Evolutionary conservation across 208 protist genomes (phyloP).

Genomic region (Sergeia podlipaevii): DNA sequence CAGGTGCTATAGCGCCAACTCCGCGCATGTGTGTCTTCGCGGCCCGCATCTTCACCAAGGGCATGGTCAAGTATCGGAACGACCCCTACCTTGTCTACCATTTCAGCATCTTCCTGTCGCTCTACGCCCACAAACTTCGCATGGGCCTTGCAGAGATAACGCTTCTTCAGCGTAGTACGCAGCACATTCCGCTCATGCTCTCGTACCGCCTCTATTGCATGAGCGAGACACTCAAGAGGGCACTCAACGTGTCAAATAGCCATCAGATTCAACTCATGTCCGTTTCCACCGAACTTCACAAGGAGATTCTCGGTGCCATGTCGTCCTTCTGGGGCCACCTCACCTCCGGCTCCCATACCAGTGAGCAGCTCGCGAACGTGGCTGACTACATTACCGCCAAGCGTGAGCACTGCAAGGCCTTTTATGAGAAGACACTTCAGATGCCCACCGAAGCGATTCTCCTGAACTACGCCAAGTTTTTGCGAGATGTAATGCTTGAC

Average conservation of each 20-base stretch:
- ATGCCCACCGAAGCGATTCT: conserved; percentile 7
- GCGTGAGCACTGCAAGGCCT: conserved; percentile 11
- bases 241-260: conserved; percentile 10
- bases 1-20: conserved; percentile 1
- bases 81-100: conserved; percentile 4
- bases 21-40: conserved; percentile 10
- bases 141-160: conserved; percentile 10
- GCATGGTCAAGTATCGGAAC: conserved; percentile 18
- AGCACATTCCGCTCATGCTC: conserved; percentile 7
- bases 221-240: not conserved
- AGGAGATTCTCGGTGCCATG: conserved; percentile 11
- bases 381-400: conserved; percentile 15
- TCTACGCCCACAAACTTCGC: conserved; percentile 12
- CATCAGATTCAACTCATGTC: conserved; percentile 5
- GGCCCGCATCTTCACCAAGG: conserved; percentile 27
- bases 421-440: conserved; percentile 9
- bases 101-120: conserved; percentile 21
- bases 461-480: conserved; percentile 12
- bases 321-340: conserved; percentile 17
- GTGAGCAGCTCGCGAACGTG: conserved; percentile 6
- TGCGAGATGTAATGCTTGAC: conserved; percentile 18
- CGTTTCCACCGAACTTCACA: conserved; percentile 7
- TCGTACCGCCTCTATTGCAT: conserved; percentile 9
- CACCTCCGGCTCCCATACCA: conserved; percentile 1
- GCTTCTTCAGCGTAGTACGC: not conserved